A percentile compares a stretch with the other conserved stretches of the same genome.
Conservation (phyloP, 495 filamentous ascomycete species). For the Opeltia flavorubescens region DNA sequence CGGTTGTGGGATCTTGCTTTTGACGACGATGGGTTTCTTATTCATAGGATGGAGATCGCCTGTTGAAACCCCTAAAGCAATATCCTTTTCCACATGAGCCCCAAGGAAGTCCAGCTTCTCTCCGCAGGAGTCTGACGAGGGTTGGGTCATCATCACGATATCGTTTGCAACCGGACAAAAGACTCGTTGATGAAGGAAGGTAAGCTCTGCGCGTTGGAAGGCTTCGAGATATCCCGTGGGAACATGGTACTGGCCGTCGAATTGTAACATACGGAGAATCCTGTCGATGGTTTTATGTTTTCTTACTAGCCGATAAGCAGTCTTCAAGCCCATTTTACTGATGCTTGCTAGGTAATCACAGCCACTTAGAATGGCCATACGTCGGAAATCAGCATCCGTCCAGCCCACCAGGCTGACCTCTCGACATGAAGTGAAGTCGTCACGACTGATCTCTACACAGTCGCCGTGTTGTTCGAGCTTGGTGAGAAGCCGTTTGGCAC, state of each 20-base stretch:
- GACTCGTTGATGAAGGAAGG: slow-evolving; percentile 88
- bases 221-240: slow-evolving; percentile 62
- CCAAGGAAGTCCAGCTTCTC: slow-evolving; percentile 71
- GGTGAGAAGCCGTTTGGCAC: slow-evolving; percentile 75
- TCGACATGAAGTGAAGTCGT: slow-evolving; percentile 72
- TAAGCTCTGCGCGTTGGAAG: slow-evolving; percentile 76
- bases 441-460: slow-evolving; percentile 78
- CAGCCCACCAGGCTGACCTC: slow-evolving; percentile 84
- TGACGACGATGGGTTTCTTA: slow-evolving; percentile 49
- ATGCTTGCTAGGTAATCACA: slow-evolving; percentile 89
- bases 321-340: slow-evolving; percentile 78
- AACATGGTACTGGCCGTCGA: slow-evolving; percentile 71
- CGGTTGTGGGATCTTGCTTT: slow-evolving; percentile 14
- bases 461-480: slow-evolving; percentile 92
- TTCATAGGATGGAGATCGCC: slow-evolving; percentile 86
- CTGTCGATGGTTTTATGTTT: slow-evolving; percentile 79
- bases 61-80: slow-evolving; percentile 62
- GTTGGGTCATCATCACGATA: slow-evolving; percentile 58
- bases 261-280: slow-evolving; percentile 65
- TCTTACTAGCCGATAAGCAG: slow-evolving; percentile 75
- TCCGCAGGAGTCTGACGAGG: slow-evolving; percentile 41
- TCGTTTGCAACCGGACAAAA: slow-evolving; percentile 62
- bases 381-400: slow-evolving; percentile 80
- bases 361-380: slow-evolving; percentile 95
- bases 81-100: slow-evolving; percentile 44